Base-by-base conservation (phyloP, 2,329 filamentous ascomycete genomes). In the Venturia effusa region DNA sequence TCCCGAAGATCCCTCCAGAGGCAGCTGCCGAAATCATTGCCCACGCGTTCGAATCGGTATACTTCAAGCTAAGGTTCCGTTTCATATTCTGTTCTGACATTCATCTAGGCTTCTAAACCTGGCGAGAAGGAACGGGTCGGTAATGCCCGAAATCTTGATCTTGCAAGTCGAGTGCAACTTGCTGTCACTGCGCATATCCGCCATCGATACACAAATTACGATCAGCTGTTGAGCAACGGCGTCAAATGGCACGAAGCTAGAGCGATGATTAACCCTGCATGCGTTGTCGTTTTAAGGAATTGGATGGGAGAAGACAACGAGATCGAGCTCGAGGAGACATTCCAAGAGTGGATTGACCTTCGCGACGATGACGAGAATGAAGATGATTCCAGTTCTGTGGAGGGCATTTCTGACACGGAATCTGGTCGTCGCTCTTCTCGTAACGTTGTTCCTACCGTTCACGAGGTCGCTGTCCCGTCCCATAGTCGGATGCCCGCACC, bases 151-250 rank as follows among this genome's bases (percentile, higher is more conserved):
- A 78, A 81, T 64, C 72, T 86, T 24, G 76, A 81, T 17, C 74
- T 86, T 39, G 76, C 82, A 63, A 80, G 82, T 63, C 79, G 83
- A 69, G 83, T 83, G 24, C 83, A 87, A 69, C 76, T 87, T 65
- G 84, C 84, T 45, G 82, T 84, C 34, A 80, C 83, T 54, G 84
- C 84, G 39, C 83, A 85, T 68, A 84, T 87, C 67, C 80, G 84
- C 54, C 84, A 87, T 69, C 72, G 76, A 17, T 84, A 86, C 69
- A 87, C 84, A 66, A 77, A 84, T 66, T 87, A 87, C 70, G 84
- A 87, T 71, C 77, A 77, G 55, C 75, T 86, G 51, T 74, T 87
- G 43, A 80, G 78, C 66, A 27, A n/a, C 13, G 75, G 74, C 15
- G 79, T 77, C 5, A 76, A 75, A 24, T 86, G 83, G 74, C 76